A percentile compares a stretch with the other conserved stretches of the same genome.
phyloP scores from a whole-genome alignment of 768 basidiomycete genomes.

The Termitomyces sp. region DNA sequence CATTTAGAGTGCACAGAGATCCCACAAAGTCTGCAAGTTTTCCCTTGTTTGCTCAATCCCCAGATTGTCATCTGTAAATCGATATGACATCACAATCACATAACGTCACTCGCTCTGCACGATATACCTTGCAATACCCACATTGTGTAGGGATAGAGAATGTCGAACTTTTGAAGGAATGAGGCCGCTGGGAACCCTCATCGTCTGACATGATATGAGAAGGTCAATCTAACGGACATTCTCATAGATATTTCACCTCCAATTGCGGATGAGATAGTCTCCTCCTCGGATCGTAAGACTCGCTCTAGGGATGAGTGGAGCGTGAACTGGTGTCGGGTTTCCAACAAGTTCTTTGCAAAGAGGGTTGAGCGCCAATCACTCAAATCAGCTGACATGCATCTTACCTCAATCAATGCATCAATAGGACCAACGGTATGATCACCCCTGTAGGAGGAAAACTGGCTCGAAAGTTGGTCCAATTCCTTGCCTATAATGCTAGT shows the following conservation, averaged over 20 bases:
- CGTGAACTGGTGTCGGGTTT: conserved; percentile 53
- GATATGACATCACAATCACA: neutral
- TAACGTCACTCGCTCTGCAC: neutral
- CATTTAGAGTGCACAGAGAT: conserved; percentile 81
- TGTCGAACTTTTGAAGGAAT: conserved; percentile 78
- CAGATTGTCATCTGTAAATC: conserved; percentile 66
- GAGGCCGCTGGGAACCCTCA: conserved; percentile 63
- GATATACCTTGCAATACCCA: conserved; percentile 69
- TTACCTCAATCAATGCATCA: conserved; percentile 55
- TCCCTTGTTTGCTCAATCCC: conserved; percentile 84
- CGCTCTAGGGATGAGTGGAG: conserved; percentile 49
- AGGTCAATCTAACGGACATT: neutral
- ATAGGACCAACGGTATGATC: conserved; percentile 48
- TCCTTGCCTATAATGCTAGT: conserved; percentile 41
- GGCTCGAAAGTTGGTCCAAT: conserved; percentile 39
- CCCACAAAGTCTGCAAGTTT: conserved; percentile 74
- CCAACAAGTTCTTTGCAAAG: conserved; percentile 50
- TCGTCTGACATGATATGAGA: conserved; percentile 44
- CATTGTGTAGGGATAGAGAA: conserved; percentile 85
- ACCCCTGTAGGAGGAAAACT: conserved; percentile 40
- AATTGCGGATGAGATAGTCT: conserved; percentile 51
- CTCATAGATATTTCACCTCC: conserved; percentile 42
- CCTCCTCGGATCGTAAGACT: conserved; percentile 59
- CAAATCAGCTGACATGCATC: conserved; percentile 10
- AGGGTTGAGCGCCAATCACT: conserved; percentile 14